Percentiles rank a stretch among this genome's conserved stretches.
phyloP scores from a whole-genome alignment of 2,329 filamentous ascomycete species.

The Ceratocystis colombiana region DNA sequence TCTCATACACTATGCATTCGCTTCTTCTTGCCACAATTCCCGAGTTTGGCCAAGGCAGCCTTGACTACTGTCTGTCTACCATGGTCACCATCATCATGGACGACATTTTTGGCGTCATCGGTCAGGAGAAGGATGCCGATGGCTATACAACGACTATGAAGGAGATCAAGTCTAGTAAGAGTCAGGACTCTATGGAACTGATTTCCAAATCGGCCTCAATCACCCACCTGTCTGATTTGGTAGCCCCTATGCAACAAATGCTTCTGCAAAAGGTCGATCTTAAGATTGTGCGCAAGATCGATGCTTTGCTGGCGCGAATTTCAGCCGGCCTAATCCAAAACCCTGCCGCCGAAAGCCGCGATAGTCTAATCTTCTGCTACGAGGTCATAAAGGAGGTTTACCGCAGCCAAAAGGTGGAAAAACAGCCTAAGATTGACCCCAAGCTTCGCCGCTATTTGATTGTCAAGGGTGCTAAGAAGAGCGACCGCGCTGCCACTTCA shows the following conservation, averaged over 20 bases:
- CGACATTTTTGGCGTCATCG: conserved; percentile 85
- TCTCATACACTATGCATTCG: conserved; percentile 90
- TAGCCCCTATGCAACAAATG: conserved; percentile 67
- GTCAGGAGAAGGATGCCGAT: conserved; percentile 93
- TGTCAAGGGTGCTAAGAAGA: conserved; percentile 67
- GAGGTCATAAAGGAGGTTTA: conserved; percentile 86
- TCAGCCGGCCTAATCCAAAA: conserved; percentile 77
- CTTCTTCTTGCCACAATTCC: conserved; percentile 69
- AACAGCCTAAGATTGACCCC: conserved; percentile 48
- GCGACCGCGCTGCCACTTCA: conserved; percentile 59
- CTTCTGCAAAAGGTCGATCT: conserved; percentile 75
- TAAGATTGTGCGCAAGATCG: conserved; percentile 77
- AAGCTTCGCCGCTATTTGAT: conserved; percentile 65
- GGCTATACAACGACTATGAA: conserved; percentile 94
- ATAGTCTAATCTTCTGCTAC: conserved; percentile 89
- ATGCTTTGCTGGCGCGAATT: conserved; percentile 75
- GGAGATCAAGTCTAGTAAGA: conserved; percentile 96
- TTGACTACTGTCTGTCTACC: conserved; percentile 75
- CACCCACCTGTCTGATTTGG: conserved; percentile 59
- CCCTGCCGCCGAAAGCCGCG: conserved; percentile 62
- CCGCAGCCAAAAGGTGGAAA: conserved; percentile 46
- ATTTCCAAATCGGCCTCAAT: conserved; percentile 75
- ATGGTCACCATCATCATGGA: conserved; percentile 88
- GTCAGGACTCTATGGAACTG: conserved; percentile 93
- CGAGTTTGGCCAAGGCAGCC: conserved; percentile 64